These are phyloP conservation scores for Bidens hawaiensis DNA, from an alignment of 140 eudicot genomes.

Conservation along the genomic window DNA sequence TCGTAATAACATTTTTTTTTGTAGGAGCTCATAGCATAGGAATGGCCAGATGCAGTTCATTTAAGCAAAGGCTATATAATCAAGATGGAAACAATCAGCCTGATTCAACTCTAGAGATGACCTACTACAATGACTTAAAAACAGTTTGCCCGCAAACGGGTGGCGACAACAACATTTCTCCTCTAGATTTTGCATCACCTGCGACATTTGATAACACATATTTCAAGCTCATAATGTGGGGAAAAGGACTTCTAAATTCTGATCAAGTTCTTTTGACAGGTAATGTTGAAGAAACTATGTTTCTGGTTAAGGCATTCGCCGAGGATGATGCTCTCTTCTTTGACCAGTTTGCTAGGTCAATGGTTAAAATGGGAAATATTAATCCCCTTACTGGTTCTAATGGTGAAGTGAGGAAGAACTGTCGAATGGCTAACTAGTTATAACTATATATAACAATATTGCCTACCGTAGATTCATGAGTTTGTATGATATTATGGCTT, in stretches of 20 bases:
- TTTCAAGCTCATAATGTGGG: constrained; percentile 6
- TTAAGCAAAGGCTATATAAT: constrained; percentile 4
- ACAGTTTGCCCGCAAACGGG: constrained; percentile 10
- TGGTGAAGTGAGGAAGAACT: constrained; percentile 26
- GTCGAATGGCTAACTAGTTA: neutral
- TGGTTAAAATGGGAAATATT: constrained; percentile 20
- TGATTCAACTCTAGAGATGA: neutral
- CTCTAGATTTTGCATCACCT: constrained; percentile 24
- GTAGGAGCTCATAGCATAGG: constrained; percentile 14
- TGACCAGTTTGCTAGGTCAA: constrained; percentile 15
- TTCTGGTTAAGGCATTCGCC: constrained; percentile 2
- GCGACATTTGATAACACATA: constrained; percentile 2
- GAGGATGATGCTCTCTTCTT: constrained; percentile 7
- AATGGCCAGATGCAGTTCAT: constrained; percentile 8
- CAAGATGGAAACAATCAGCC: constrained; percentile 7
- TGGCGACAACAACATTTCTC: constrained; percentile 22
- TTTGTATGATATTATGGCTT: neutral
- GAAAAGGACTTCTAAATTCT: constrained; percentile 8
- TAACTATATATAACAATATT: neutral
- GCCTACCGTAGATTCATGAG: neutral
- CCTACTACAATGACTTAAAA: constrained; percentile 23
- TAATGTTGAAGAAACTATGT: constrained; percentile 6
- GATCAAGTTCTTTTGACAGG: constrained; percentile 14
- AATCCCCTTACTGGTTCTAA: constrained; percentile 18
- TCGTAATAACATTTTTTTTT: neutral